Base-by-base conservation (phyloP, 345 rosid genomes). In the Populus tremula region DNA sequence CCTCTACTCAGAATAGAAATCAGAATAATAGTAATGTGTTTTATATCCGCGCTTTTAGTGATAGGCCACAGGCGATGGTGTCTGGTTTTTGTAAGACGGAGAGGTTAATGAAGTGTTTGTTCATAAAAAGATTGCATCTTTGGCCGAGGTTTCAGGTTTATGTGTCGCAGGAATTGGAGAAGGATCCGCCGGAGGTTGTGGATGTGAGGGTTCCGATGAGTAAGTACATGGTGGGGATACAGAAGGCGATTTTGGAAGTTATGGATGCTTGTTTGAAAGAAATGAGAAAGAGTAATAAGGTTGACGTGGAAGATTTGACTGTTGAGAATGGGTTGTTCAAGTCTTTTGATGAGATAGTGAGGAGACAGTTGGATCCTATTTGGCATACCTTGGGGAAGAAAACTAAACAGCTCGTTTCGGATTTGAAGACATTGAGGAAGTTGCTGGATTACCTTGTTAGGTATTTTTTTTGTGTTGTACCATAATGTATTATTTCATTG, bases 221-320 rank as follows among this genome's bases (percentile, higher is more conserved):
- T 21, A 96, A 83, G 78, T 82, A 90, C 63, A 96, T 96, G 98
- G 76, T 84, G 72, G 98, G 94, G 70, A 96, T 96, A 75, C 99
- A 96, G 85, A 92, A 89, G 75, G 97, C 98, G 1, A 89, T 96
- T 33, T 67, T 96, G 45, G 96, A 93, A 82, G 98, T 90, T 0
- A 89, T 93, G 97, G 98, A 91, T 67, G 97, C 97, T 25, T 96
- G 98, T 54, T 85, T 96, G 86, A 96, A 96, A 86, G 99, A 96
- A 89, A 90, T 93, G 98, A 92, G 87, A 85, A 92, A 93, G 89
- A 92, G 97, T 0, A 96, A 96, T 23, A 93, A 93, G 85, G 98
- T 96, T 39, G 99, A 96, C 68, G 91, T 96, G 33, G 99, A 96
- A 83, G 97, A 96, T 86, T 80, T 96, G 89, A 96, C 98, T 6